Conservation (phyloP, 2,329 filamentous ascomycete species). For the Fusarium miscanthi region DNA sequence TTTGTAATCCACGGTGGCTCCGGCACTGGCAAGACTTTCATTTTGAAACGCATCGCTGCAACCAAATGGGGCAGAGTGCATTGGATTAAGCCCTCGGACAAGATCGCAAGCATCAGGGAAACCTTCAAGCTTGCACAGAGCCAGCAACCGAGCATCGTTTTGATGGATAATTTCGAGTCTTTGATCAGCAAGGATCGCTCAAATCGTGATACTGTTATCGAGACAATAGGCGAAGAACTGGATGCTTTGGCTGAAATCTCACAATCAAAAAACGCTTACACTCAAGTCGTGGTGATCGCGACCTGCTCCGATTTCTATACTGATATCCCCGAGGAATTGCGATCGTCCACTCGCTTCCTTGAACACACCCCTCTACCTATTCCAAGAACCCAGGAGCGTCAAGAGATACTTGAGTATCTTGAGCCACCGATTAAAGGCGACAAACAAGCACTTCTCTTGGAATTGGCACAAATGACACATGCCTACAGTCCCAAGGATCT, state of each 20-base stretch:
- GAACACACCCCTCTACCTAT: conserved; percentile 79
- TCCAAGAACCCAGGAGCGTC: conserved; percentile 76
- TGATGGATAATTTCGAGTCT: conserved; percentile 82
- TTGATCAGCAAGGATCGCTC: conserved; percentile 71
- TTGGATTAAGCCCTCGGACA: conserved; percentile 66
- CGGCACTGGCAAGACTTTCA: conserved; percentile 85
- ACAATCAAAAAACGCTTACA: conserved; percentile 51
- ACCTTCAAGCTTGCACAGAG: conserved; percentile 75
- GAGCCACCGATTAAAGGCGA: conserved; percentile 58
- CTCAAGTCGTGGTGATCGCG: conserved; percentile 77
- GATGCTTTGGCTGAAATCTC: conserved; percentile 61
- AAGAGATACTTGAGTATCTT: conserved; percentile 77
- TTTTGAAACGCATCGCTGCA: conserved; percentile 74
- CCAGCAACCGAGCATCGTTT: conserved; percentile 78
- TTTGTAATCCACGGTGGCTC: conserved; percentile 83
- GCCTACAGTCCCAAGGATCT: conserved; percentile 88
- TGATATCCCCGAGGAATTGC: conserved; percentile 77
- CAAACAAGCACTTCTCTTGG: conserved; percentile 64
- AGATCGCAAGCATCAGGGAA: conserved; percentile 70
- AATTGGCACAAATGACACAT: conserved; percentile 80
- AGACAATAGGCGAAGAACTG: conserved; percentile 64
- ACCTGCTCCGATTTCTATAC: conserved; percentile 77
- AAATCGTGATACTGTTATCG: conserved; percentile 62
- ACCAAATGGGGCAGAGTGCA: conserved; percentile 78
- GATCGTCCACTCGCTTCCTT: conserved; percentile 72